Conservation (phyloP, 257 asterid genomes). For the Penstemon davidsonii region DNA sequence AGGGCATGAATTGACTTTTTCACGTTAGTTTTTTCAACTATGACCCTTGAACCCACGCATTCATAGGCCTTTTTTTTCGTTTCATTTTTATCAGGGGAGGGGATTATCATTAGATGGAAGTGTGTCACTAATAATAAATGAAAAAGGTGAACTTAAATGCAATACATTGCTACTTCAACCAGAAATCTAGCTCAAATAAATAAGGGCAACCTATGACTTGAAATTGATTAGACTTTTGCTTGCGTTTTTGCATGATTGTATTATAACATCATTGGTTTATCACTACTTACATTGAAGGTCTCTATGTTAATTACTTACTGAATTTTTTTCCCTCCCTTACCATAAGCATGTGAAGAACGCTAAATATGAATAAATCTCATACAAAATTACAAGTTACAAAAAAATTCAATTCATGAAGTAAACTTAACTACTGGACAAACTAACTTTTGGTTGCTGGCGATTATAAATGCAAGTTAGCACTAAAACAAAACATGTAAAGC, state of each 20-base stretch:
- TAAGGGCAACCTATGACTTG: too few species aligned
- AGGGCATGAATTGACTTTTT: background rate
- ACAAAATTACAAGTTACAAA: background rate
- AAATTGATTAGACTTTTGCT: too few species aligned
- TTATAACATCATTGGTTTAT: too few species aligned
- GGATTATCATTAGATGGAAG: background rate
- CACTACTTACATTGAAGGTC: background rate
- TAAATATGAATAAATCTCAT: background rate
- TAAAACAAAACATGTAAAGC: background rate
- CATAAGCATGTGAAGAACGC: background rate
- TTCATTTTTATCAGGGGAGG: background rate
- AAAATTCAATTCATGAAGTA: slow-evolving; percentile 2
- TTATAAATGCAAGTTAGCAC: background rate
- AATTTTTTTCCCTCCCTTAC: background rate
- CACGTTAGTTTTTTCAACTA: background rate
- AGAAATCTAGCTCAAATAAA: too few species aligned
- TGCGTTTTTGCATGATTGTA: too few species aligned
- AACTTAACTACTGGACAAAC: slow-evolving; percentile 7
- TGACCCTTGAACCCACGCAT: background rate
- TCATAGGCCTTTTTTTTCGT: background rate
- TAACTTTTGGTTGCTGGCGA: background rate
- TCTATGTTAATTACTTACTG: too few species aligned
- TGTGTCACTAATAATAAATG: background rate
- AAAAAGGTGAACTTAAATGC: too few species aligned
- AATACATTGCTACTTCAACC: too few species aligned